These are phyloP conservation scores for Chytridiales sp. DNA, from an alignment of 371 early-diverging fungal species.

Conservation along the genomic window DNA sequence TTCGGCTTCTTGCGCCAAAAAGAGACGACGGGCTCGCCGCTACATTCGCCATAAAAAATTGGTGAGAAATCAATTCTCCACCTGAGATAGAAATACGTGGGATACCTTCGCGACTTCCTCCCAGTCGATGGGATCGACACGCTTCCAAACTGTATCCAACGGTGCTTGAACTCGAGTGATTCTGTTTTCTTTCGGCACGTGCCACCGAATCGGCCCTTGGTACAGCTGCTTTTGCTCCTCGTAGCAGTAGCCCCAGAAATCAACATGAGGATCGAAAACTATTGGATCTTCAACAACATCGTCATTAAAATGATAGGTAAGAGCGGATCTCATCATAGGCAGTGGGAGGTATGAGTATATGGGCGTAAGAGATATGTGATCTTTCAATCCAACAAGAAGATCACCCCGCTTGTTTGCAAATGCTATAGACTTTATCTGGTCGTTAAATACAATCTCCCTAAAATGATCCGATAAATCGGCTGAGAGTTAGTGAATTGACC, in stretches of 20 bases:
- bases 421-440: conserved; percentile 21
- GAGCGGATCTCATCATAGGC: conserved; percentile 11
- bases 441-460: conserved; percentile 36
- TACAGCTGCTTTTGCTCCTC: conserved; percentile 17
- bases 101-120: conserved; percentile 13
- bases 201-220: conserved; percentile 21
- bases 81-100: conserved; percentile 1
- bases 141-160: conserved; percentile 7
- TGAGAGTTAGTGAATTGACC: neutral
- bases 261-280: conserved; percentile 31
- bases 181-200: conserved; percentile 22
- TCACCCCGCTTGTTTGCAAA: conserved; percentile 39
- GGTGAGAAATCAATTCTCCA: neutral
- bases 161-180: neutral
- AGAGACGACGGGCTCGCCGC: conserved; percentile 32
- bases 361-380: conserved; percentile 31
- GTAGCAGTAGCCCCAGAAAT: conserved; percentile 37
- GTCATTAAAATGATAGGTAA: conserved; percentile 25
- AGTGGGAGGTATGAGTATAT: conserved; percentile 35
- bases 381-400: conserved; percentile 26
- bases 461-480: neutral
- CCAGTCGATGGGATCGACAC: conserved; percentile 13
- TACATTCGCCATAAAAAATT: neutral
- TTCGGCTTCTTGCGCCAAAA: conserved; percentile 26
- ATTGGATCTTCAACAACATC: conserved; percentile 26